These are phyloP conservation scores for Gymnopilus dilepis DNA, from an alignment of 768 basidiomycete species.

Conservation along the genomic window DNA sequence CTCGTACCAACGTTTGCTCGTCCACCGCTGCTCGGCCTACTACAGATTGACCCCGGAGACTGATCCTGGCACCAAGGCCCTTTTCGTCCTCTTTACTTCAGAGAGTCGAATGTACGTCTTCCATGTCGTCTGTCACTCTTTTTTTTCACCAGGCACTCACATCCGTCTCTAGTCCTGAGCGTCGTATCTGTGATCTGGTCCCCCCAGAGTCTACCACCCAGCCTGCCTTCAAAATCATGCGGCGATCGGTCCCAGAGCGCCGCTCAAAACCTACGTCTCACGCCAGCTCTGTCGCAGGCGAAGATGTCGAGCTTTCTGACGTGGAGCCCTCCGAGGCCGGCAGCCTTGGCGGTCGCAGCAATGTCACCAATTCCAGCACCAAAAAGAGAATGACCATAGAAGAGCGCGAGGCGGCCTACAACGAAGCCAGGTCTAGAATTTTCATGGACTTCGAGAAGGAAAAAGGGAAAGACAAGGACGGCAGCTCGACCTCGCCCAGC, in stretches of 20 bases:
- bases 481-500: constrained; percentile 78
- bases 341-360: constrained; percentile 75
- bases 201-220: constrained; percentile 72
- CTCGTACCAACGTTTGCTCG: constrained; percentile 84
- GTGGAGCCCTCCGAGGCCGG: constrained; percentile 81
- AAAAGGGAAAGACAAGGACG: constrained; percentile 73
- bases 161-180: constrained; percentile 57
- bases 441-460: constrained; percentile 86
- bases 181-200: constrained; percentile 77
- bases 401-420: constrained; percentile 89
- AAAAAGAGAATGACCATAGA: constrained; percentile 83
- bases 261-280: constrained; percentile 68
- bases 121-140: constrained; percentile 14
- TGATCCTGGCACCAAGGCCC: constrained; percentile 66
- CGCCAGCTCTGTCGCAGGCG: constrained; percentile 72
- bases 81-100: constrained; percentile 56
- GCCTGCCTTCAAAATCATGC: constrained; percentile 91
- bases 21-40: constrained; percentile 85
- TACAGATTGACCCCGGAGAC: constrained; percentile 77
- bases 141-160: constrained; percentile 24
- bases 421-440: constrained; percentile 83
- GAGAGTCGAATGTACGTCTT: constrained; percentile 79
- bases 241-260: constrained; percentile 61
- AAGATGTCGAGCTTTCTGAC: constrained; percentile 80
- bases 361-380: constrained; percentile 59